Conservation (phyloP, 2,329 filamentous ascomycete genomes). For the Thielaviopsis cerberus region DNA sequence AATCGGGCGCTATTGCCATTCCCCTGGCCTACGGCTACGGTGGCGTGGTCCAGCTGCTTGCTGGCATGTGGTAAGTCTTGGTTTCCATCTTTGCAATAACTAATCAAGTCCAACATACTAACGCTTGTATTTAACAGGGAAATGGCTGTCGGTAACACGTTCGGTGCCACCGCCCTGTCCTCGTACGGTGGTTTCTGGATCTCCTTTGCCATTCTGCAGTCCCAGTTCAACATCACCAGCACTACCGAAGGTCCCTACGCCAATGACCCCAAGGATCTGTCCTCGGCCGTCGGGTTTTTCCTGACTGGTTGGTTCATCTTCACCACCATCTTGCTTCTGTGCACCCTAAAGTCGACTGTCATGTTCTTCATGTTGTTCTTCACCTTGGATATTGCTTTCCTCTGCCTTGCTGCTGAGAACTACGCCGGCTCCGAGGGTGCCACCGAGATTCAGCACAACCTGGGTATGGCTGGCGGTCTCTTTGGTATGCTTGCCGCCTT, state of each 20-base stretch:
- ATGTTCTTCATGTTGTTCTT: constrained; percentile 66
- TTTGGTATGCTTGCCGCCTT: constrained; percentile 72
- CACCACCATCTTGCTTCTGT: constrained; percentile 53
- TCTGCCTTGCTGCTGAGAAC: constrained; percentile 50
- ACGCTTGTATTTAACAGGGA: constrained; percentile 34
- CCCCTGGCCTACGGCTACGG: constrained; percentile 57
- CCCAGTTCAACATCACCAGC: constrained; percentile 40
- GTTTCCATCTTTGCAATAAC: background rate
- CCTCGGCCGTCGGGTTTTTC: constrained; percentile 54
- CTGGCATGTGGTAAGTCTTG: constrained; percentile 62
- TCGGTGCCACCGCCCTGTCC: constrained; percentile 62
- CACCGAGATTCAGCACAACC: constrained; percentile 23
- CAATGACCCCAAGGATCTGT: constrained; percentile 26
- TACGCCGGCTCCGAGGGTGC: constrained; percentile 35
- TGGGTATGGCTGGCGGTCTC: constrained; percentile 54
- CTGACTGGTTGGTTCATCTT: constrained; percentile 72
- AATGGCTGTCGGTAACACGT: constrained; percentile 75
- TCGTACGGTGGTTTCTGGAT: constrained; percentile 80
- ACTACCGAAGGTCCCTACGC: constrained; percentile 26
- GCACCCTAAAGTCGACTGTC: constrained; percentile 58
- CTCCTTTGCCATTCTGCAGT: constrained; percentile 52
- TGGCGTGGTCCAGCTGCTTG: constrained; percentile 58
- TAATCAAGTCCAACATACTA: background rate
- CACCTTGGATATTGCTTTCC: constrained; percentile 56
- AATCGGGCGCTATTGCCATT: constrained; percentile 46